Percentiles rank a stretch among this genome's conserved stretches.
phyloP scores from a whole-genome alignment of 768 basidiomycete genomes.

The Termitomyces sp. region DNA sequence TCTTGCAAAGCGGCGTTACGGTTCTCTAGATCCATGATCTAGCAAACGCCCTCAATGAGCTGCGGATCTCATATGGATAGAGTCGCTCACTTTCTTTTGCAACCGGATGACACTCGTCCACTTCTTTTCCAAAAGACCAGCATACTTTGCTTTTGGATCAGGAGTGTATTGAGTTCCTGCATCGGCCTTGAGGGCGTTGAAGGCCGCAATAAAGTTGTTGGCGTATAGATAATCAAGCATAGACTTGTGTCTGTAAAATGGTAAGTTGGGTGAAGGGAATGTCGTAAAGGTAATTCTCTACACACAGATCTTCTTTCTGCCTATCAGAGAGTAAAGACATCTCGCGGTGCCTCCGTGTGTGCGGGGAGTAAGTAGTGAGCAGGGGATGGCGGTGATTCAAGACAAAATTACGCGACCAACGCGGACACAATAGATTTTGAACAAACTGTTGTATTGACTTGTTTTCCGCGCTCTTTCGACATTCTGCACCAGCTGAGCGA shows the following conservation, averaged over 20 bases:
- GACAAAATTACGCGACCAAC: slow-evolving; percentile 11
- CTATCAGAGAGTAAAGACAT: slow-evolving; percentile 28
- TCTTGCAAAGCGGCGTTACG: slow-evolving; percentile 78
- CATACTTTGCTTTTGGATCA: slow-evolving; percentile 82
- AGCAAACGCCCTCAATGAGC: background rate
- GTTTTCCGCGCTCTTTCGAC: slow-evolving; percentile 2
- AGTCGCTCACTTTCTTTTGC: slow-evolving; percentile 77
- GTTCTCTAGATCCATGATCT: slow-evolving; percentile 96
- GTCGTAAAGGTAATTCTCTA: background rate
- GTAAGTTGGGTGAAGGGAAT: background rate
- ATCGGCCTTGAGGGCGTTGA: slow-evolving; percentile 51
- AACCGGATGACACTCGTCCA: slow-evolving; percentile 95
- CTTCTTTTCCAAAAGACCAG: slow-evolving; percentile 91
- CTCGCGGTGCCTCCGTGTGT: background rate
- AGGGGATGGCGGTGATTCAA: background rate
- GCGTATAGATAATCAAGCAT: slow-evolving; percentile 75
- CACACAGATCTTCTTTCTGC: slow-evolving; percentile 27
- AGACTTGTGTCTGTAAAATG: slow-evolving; percentile 57
- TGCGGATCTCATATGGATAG: background rate
- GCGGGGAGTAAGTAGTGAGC: background rate
- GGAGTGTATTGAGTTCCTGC: slow-evolving; percentile 60
- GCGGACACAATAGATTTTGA: background rate
- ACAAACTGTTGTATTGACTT: slow-evolving; percentile 12
- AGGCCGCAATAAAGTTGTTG: slow-evolving; percentile 58
- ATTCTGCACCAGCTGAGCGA: background rate